Percentiles rank a stretch among this genome's conserved stretches.
Evolutionary conservation across 345 rosid genomes (phyloP).

Genomic region (Aquilaria yunnanensis): DNA sequence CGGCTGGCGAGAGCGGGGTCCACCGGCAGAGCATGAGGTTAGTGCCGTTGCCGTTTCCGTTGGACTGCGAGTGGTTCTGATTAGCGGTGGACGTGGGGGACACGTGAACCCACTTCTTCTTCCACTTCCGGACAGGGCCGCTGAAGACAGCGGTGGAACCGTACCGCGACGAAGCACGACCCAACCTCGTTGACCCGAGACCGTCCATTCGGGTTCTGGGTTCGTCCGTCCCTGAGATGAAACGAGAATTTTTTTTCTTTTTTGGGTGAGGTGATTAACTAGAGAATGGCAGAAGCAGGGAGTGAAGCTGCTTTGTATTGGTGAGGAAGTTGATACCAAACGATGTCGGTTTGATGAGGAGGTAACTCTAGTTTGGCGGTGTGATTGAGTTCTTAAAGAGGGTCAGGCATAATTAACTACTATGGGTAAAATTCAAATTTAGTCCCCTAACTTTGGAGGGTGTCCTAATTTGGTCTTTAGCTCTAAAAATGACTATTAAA

Average conservation of each 20-base stretch:
- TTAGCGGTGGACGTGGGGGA: constrained; percentile 34
- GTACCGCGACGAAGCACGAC: constrained; percentile 79
- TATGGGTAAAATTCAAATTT: too few species aligned
- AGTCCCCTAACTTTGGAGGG: too few species aligned
- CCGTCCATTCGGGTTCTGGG: constrained; percentile 52
- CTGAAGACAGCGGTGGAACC: constrained; percentile 73
- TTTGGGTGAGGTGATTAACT: not conserved
- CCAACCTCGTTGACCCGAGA: constrained; percentile 65
- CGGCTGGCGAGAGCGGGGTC: constrained; percentile 65
- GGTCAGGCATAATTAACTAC: too few species aligned
- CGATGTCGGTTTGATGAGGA: too few species aligned
- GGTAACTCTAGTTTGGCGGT: not conserved
- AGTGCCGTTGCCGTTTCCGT: constrained; percentile 26
- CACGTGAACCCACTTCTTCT: constrained; percentile 97
- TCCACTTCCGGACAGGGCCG: constrained; percentile 96
- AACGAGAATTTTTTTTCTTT: not conserved
- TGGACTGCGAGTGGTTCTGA: constrained; percentile 33
- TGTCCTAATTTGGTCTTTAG: too few species aligned
- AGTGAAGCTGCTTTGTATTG: constrained; percentile 6
- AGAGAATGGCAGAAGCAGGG: not conserved
- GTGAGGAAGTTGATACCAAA: too few species aligned
- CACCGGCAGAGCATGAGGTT: constrained; percentile 83
- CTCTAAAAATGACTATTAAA: too few species aligned
- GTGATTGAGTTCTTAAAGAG: not conserved
- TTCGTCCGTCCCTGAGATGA: not conserved